A percentile compares a stretch with the other conserved stretches of the same genome.
Conservation (phyloP, 768 basidiomycete species). For the Peribolospora baueri region DNA sequence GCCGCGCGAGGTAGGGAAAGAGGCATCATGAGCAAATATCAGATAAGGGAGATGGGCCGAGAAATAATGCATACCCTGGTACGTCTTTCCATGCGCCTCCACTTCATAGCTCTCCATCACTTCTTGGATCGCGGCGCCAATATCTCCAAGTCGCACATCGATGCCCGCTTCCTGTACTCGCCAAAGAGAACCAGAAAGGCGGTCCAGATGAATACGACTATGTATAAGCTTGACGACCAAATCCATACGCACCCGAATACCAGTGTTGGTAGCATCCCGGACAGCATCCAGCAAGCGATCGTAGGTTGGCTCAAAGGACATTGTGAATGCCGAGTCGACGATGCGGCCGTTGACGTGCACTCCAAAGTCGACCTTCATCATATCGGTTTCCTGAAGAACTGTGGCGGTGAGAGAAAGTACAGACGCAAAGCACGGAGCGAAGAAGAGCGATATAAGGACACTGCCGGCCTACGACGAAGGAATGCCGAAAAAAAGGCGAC, state of each 20-base stretch:
- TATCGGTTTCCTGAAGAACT: constrained; percentile 65
- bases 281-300: constrained; percentile 73
- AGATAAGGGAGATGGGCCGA: constrained; percentile 6
- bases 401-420: not conserved
- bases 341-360: constrained; percentile 95
- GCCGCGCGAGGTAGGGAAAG: not conserved
- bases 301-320: constrained; percentile 67
- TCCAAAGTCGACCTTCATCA: constrained; percentile 90
- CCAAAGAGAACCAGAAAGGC: not conserved
- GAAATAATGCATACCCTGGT: constrained; percentile 33
- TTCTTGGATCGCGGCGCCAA: constrained; percentile 80
- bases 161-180: constrained; percentile 71
- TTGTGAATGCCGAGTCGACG: constrained; percentile 81
- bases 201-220: not conserved
- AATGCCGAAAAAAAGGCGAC: constrained; percentile 2
- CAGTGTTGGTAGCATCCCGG: constrained; percentile 79
- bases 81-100: constrained; percentile 57
- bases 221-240: not conserved
- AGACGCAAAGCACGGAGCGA: not conserved
- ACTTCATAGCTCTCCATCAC: constrained; percentile 99
- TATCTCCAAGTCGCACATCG: constrained; percentile 74
- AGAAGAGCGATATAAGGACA: not conserved
- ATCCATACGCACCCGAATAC: constrained; percentile 37
- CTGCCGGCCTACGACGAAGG: not conserved
- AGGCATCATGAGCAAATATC: not conserved